Percentiles rank a stretch among this genome's conserved stretches.
phyloP scores from a whole-genome alignment of 2,329 filamentous ascomycete species.

The Massarina eburnea region DNA sequence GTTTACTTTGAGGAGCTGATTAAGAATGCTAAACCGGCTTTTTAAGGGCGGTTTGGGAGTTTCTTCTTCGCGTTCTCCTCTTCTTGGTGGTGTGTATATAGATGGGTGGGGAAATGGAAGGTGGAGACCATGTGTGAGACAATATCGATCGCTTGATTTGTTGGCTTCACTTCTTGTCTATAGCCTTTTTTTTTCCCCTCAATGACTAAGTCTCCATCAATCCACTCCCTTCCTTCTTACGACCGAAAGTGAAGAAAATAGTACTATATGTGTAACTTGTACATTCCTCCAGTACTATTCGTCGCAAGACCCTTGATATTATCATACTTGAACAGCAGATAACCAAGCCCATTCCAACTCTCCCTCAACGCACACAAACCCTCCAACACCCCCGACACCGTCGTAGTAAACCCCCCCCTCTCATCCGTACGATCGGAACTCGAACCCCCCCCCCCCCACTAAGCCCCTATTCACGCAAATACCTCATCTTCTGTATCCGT shows the following conservation, averaged over 20 bases:
- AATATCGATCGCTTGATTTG: not conserved
- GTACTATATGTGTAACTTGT: no score
- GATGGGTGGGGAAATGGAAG: not conserved
- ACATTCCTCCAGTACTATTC: no score
- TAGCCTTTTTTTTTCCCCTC: conserved; percentile 7
- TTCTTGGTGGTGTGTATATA: conserved; percentile 14
- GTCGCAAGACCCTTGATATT: not conserved
- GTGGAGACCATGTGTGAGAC: conserved; percentile 3
- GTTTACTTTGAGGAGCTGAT: conserved; percentile 45
- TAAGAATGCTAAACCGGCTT: conserved; percentile 42
- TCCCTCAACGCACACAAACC: not conserved
- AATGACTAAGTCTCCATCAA: not conserved
- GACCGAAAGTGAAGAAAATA: no score
- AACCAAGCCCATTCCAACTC: not conserved
- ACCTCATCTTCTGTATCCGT: not conserved
- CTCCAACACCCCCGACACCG: not conserved
- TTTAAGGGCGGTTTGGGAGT: conserved; percentile 22
- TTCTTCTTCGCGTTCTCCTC: no score
- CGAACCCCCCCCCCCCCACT: not conserved
- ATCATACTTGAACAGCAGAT: not conserved
- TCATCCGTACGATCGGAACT: not conserved
- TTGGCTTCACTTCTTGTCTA: conserved; percentile 10
- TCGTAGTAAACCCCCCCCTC: not conserved
- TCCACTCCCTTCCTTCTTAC: no score
- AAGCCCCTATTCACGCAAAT: not conserved